phyloP scores from a whole-genome alignment of 2,329 filamentous ascomycete species.

The Cyphellophora attinorum region DNA sequence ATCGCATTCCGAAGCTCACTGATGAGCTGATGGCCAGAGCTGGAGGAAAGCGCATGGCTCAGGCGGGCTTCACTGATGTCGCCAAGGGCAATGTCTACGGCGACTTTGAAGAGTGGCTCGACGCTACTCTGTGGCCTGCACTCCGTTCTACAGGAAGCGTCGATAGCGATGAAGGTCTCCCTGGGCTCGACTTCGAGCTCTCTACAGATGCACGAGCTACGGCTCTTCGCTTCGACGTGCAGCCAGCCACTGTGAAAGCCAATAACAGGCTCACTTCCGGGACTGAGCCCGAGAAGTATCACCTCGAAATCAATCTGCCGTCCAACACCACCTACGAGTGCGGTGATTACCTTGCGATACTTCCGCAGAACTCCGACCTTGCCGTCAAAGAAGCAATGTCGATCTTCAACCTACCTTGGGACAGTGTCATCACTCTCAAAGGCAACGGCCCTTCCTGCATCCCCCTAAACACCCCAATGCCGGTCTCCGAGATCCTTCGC shows the following conservation, averaged over 20 bases:
- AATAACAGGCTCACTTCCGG: conserved; percentile 42
- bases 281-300: conserved; percentile 48
- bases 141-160: too few species aligned
- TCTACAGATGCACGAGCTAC: conserved; percentile 44
- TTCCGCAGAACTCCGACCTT: conserved; percentile 59
- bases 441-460: conserved; percentile 44
- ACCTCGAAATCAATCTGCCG: conserved; percentile 60
- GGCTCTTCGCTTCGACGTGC: conserved; percentile 53
- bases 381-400: conserved; percentile 55
- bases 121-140: conserved; percentile 44
- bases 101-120: conserved; percentile 60
- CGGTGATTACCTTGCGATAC: conserved; percentile 67
- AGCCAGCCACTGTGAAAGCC: conserved; percentile 50
- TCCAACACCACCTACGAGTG: conserved; percentile 56
- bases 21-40: conserved; percentile 43
- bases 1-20: conserved; percentile 55
- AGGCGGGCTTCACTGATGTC: conserved; percentile 43
- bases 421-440: conserved; percentile 54
- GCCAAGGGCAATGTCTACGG: conserved; percentile 57
- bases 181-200: conserved; percentile 43
- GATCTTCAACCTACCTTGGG: conserved; percentile 57
- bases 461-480: conserved; percentile 47
- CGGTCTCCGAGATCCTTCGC: conserved; percentile 54
- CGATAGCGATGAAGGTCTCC: too few species aligned
- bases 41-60: conserved; percentile 40